Evolutionary conservation across 1,284 basidiomycete genomes (phyloP), one percentile per base, ranked within the genome.

Genomic region (Puccinia coronata): DNA sequence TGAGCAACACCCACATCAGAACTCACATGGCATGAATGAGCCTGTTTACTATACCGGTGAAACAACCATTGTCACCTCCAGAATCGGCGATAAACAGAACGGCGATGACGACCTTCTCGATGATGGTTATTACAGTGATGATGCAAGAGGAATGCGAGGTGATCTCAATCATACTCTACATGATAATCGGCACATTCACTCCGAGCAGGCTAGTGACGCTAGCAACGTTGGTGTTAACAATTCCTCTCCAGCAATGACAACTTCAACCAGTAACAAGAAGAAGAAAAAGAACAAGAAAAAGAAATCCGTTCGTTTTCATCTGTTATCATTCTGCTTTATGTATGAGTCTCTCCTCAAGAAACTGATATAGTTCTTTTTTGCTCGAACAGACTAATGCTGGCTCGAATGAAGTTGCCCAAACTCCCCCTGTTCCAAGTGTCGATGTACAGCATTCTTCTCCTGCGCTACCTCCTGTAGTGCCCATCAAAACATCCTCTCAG

Each of bases 1-100:
- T 76, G 88, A 90, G 87, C 90, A 91, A 83, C 90, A 92, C 85
- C 90, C 91, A 88, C 91, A 91, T 86, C 90, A 91, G 39, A 90
- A 91, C 82, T 90, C 90, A 77, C 71, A 73, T 73, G 88, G 34
- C 87, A 88, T 84, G 28, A 34, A 70, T 76, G 65, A 69, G 51
- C 53, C 81, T 25, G 82, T 70, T 55, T 82, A 73, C 34, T 80
- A 82, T 39, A 79, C 76, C 51, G 82, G 78, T 47, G 83, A 83
- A 72, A 80, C 80, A 8, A 82, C 82, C 34, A 75, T 75, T n/a
- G 74, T 77, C n/a, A 77, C 82, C 49, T 71, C 77, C 23, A 65
- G 78, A 49, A 65, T 80, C n/a, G 63, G 71, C 47, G 63, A 77
- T 57, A 89, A 88, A 86, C 87, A 79, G 78, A 81, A 69, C 72